Percentiles rank a stretch among this genome's conserved stretches.
These are phyloP conservation scores for Colletotrichum graminicola DNA, from an alignment of 2,329 filamentous ascomycete genomes.

Conservation along the genomic window DNA sequence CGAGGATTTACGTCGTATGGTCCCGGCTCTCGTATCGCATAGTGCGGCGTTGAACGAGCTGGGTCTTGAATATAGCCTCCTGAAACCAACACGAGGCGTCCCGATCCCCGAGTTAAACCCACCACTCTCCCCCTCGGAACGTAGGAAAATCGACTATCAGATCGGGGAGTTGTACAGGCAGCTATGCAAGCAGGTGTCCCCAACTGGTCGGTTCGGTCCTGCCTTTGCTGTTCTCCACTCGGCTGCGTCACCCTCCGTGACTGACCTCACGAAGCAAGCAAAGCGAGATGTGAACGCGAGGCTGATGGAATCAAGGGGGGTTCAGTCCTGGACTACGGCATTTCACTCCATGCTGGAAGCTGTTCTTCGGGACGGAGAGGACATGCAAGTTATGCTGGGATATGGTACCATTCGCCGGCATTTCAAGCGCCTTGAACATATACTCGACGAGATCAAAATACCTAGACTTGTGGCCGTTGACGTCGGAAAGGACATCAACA, in stretches of 20 bases:
- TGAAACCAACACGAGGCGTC: constrained; percentile 53
- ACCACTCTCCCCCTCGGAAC: constrained; percentile 52
- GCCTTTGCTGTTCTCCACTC: constrained; percentile 52
- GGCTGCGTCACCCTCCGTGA: neutral
- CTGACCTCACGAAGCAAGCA: neutral
- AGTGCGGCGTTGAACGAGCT: constrained; percentile 48
- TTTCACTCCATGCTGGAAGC: constrained; percentile 70
- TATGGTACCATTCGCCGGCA: constrained; percentile 67
- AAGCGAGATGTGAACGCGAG: constrained; percentile 34
- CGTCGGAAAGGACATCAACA: constrained; percentile 62
- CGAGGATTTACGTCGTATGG: constrained; percentile 13
- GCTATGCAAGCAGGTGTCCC: constrained; percentile 59
- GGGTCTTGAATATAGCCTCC: constrained; percentile 58
- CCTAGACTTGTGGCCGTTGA: constrained; percentile 69
- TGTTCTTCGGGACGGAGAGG: constrained; percentile 70
- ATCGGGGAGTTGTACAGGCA: constrained; percentile 59
- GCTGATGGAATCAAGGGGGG: constrained; percentile 35
- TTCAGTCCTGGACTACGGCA: constrained; percentile 64
- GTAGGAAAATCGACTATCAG: constrained; percentile 58
- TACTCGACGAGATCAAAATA: constrained; percentile 64
- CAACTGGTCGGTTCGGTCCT: constrained; percentile 63
- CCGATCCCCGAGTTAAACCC: constrained; percentile 53
- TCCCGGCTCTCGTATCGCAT: constrained; percentile 58
- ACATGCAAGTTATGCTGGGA: constrained; percentile 68
- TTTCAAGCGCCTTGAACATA: constrained; percentile 61